Evolutionary conservation across 139 green algal species (phyloP), one percentile per base, ranked within the genome.

Genomic region (Picochlorum sp.): DNA sequence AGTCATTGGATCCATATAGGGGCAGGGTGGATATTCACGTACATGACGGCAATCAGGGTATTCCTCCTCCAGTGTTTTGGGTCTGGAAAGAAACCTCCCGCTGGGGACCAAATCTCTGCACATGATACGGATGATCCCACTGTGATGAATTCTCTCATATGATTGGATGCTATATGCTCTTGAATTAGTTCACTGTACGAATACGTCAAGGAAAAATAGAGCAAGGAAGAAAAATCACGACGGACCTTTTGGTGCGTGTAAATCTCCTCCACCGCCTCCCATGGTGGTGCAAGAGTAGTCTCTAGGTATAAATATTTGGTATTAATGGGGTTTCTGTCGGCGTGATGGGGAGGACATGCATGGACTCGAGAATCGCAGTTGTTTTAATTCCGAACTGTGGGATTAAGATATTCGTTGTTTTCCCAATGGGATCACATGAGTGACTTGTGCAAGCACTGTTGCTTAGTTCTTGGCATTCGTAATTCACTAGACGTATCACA

Each of bases 51-150:
- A 11, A 79, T 3, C 2, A 50, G n/a, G 4, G 67, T 75, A 50
- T 75, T 75, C 26, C 73, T 70, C 57, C 28, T 68, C 73, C 73
- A 79, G 7, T 49, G n/a, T 49, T 62, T 67, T 21, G 73, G 73
- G 15, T 79, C 73, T 11, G 73, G 45, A 41, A 50, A 79, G 10
- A 71, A 79, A 44, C 73, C 73, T 20, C 73, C 73, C 14, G 73
- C 52, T 3, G 73, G 73, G 4, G 73, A 79, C 73, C 73, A 79
- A 37, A 79, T 65, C 31, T 50, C 67, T 72, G 62, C 49, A 71
- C 15, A 16, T 6, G 5, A 51, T 30, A 30, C 28, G 28, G 28
- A 30, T 30, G 28, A 30, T 30, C 4, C 28, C 28, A 30, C 4
- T 5, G 28, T 7, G 28, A 30, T 30, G 28, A 30, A 30, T 30